phyloP scores from a whole-genome alignment of 2,329 filamentous ascomycete species.

The Aureobasidium sp. region DNA sequence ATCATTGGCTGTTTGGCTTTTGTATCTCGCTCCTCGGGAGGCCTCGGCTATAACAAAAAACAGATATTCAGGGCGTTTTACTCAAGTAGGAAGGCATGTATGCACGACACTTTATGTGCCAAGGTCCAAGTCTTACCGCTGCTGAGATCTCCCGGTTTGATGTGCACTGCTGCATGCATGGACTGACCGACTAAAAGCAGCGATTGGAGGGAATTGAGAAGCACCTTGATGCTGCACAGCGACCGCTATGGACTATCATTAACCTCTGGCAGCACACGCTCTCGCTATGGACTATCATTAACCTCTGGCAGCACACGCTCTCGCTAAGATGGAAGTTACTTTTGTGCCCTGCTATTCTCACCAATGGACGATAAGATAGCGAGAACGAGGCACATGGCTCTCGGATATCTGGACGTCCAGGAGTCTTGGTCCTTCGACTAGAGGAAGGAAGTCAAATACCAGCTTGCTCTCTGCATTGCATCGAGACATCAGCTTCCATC shows the following conservation, averaged over 20 bases:
- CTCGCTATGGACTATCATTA: constrained; percentile 1
- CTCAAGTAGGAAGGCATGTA: constrained; percentile 6
- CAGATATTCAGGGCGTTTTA: constrained; percentile 4
- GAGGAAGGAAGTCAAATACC: constrained; percentile 2
- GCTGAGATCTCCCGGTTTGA: neutral
- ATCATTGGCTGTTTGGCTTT: neutral
- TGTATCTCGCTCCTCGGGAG: neutral
- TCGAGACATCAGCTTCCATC: neutral
- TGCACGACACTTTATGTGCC: constrained; percentile 10
- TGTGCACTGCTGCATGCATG: neutral
- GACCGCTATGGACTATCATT: neutral
- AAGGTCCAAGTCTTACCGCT: neutral
- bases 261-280: neutral
- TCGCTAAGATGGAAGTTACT: constrained; percentile 4
- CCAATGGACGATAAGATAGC: constrained; percentile 4
- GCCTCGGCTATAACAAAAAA: neutral
- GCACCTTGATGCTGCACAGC: neutral
- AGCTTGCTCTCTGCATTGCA: neutral
- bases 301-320: neutral
- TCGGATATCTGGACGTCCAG: neutral
- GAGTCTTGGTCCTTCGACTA: neutral
- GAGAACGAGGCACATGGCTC: neutral
- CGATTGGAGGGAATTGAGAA: constrained; percentile 4
- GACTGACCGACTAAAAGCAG: neutral
- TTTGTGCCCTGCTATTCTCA: neutral